These are phyloP conservation scores for Phaeotremella skinneri DNA, from an alignment of 768 basidiomycete genomes.

Conservation along the genomic window DNA sequence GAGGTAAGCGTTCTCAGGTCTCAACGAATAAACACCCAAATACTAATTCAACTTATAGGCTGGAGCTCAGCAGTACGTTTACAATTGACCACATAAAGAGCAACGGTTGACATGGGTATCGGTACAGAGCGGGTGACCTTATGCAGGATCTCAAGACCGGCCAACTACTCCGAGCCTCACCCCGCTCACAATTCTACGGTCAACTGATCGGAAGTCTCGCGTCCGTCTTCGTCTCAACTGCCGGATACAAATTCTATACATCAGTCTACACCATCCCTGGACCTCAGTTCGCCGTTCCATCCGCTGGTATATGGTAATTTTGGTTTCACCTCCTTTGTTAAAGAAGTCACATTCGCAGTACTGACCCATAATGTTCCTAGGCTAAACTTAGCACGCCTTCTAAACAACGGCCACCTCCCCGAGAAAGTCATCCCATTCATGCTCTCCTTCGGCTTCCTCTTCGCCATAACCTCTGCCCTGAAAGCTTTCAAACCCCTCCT, in stretches of 20 bases:
- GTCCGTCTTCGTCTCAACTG: slow-evolving; percentile 82
- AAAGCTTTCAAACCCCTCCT: slow-evolving; percentile 58
- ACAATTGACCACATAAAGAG: too few species aligned
- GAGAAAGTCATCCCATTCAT: slow-evolving; percentile 73
- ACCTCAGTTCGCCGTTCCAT: slow-evolving; percentile 92
- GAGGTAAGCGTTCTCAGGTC: slow-evolving; percentile 48
- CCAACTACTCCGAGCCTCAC: slow-evolving; percentile 84
- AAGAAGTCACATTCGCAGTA: background rate
- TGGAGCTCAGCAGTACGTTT: slow-evolving; percentile 36
- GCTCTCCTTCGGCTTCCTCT: slow-evolving; percentile 70
- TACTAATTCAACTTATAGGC: slow-evolving; percentile 10
- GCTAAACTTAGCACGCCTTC: slow-evolving; percentile 53
- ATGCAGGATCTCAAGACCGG: slow-evolving; percentile 99
- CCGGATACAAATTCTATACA: slow-evolving; percentile 82
- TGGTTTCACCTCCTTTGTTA: slow-evolving; percentile 54
- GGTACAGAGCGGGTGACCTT: slow-evolving; percentile 83
- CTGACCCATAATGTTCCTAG: slow-evolving; percentile 28
- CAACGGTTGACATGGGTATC: slow-evolving; percentile 6
- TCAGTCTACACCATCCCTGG: slow-evolving; percentile 85
- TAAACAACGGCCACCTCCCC: slow-evolving; percentile 72
- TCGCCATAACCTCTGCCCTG: slow-evolving; percentile 64
- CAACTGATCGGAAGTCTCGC: slow-evolving; percentile 83
- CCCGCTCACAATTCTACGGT: slow-evolving; percentile 88
- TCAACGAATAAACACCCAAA: slow-evolving; percentile 6
- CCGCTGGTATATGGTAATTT: slow-evolving; percentile 81